Base-by-base conservation (phyloP, 495 filamentous ascomycete species). In the Astrocystis sublimbata region DNA sequence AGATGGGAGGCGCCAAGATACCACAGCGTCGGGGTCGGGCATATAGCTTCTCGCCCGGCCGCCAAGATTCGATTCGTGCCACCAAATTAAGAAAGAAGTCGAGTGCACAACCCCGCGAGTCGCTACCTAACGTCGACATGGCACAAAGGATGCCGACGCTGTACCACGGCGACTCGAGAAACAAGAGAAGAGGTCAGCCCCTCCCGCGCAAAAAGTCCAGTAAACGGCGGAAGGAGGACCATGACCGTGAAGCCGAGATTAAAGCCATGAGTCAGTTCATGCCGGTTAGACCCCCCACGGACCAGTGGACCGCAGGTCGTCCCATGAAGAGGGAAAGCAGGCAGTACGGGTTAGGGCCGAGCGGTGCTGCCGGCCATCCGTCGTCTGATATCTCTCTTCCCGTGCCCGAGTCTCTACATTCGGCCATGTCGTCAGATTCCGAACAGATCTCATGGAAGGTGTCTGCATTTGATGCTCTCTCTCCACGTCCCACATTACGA, bases 191-290 rank as follows among this genome's bases (percentile, higher is more conserved):
- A 49, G 83, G 79, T 56, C 78, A 71, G 73, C 80, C 76, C 79
- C 77, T 89, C 24, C 73, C 85, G 38, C 83, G 86, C 31, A 85
- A 88, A 49, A 89, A 85, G 66, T 87, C 90, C 15, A 94, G 88
- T 79, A 96, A 92, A 75, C 83, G 88, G 58, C 88, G 88, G 55
- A 85, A 86, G 35, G 76, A 88, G 38, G 89, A 96, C 58, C 84
- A 85, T 69, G 80, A 85, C 55, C 83, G 92, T 17, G 92, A 96
- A 71, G 89, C 89, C 56, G 91, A 97, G 75, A 91, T 97, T 65
- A 87, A 86, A 61, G 82, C 89, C n/a, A 89, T 97, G 87, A 89
- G 88, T 42, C 86, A 85, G 30, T 83, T 91, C 23, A 70, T 86
- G 46, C 87, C 88, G 40, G 80, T 81, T 26, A 86, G 88, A 41